Base-by-base conservation (phyloP, 139 green algal species). In the Gonium pectorale region DNA sequence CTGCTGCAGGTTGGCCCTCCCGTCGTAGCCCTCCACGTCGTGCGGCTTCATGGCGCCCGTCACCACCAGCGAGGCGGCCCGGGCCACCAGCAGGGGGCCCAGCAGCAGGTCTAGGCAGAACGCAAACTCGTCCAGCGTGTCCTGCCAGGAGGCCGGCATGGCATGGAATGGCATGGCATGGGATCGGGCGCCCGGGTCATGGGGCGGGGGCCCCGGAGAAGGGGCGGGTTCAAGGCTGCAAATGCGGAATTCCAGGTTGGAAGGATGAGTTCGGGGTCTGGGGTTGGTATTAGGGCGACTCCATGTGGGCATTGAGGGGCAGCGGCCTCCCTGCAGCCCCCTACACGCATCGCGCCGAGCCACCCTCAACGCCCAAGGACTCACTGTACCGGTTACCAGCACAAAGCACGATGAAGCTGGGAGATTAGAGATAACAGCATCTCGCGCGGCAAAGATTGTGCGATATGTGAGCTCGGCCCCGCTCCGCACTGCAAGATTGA, bases 91-190 rank as follows among this genome's bases (percentile, higher is more conserved):
- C 38, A 38, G 6, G 0, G 37, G 2, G 5, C 54, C 69, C 52
- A 90, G 74, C 68, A 90, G 73, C 44, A 90, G 67, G 35, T 86
- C 44, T 54, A 89, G 82, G 5, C 19, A 26, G 41, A 86, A 90
- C 2, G 87, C 87, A 29, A 87, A 87, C 11, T 90, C 82, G 27
- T 90, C 87, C 29, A 90, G 62, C 24, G 87, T 89, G 69, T 90
- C 87, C n/a, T n/a, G n/a, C n/a, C n/a, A n/a, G n/a, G n/a, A n/a
- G n/a, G n/a, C 72, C 83, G 49, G 49, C 49, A 19, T 19, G 49
- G 49, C 49, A 56, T 26, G 49, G 49, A 56, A 26, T 56, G 19
- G 49, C 49, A 56, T 56, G 49, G 49, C 49, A 15, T 26, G 49
- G 49, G 17, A 19, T 15, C 49, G 17, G 17, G n/a, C n/a, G n/a